Evolutionary conservation across 305 asterid species (phyloP).

Genomic region (Plantago coronopus): DNA sequence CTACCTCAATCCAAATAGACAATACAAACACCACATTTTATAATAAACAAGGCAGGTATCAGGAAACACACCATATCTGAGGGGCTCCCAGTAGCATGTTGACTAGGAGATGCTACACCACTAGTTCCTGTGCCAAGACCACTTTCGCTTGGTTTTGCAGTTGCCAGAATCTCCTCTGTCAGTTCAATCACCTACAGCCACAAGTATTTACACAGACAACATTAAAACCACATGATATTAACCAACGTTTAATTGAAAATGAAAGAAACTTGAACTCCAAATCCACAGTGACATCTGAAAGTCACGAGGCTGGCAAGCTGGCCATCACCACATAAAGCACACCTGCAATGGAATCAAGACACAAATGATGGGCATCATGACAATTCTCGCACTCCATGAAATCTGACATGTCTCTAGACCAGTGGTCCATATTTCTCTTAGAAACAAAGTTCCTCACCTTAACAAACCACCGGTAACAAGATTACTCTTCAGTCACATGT

Average conservation of each 20-base stretch:
- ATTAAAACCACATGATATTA: conserved; percentile 17
- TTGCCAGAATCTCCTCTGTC: conserved; percentile 88
- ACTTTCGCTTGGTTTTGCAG: conserved; percentile 67
- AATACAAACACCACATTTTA: neutral
- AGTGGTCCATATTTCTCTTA: conserved; percentile 36
- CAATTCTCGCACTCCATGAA: conserved; percentile 43
- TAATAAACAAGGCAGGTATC: neutral
- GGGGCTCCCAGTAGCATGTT: conserved; percentile 40
- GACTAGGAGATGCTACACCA: conserved; percentile 49
- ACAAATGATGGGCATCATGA: conserved; percentile 83
- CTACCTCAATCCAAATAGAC: too few relatives aligned
- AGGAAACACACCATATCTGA: conserved; percentile 40
- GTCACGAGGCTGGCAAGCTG: conserved; percentile 66
- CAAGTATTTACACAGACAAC: conserved; percentile 24
- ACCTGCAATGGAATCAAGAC: conserved; percentile 95
- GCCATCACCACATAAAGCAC: conserved; percentile 80
- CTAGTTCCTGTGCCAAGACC: conserved; percentile 38
- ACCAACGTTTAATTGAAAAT: conserved; percentile 24
- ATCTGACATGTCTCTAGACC: conserved; percentile 47
- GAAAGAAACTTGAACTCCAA: conserved; percentile 52
- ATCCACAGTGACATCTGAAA: conserved; percentile 80
- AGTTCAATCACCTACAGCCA: conserved; percentile 77
- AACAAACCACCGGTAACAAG: conserved; percentile 41
- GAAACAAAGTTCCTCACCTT: conserved; percentile 68
- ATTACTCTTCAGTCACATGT: conserved; percentile 51